Base-by-base conservation (phyloP, 2,329 filamentous ascomycete species). In the Fusarium concolor region DNA sequence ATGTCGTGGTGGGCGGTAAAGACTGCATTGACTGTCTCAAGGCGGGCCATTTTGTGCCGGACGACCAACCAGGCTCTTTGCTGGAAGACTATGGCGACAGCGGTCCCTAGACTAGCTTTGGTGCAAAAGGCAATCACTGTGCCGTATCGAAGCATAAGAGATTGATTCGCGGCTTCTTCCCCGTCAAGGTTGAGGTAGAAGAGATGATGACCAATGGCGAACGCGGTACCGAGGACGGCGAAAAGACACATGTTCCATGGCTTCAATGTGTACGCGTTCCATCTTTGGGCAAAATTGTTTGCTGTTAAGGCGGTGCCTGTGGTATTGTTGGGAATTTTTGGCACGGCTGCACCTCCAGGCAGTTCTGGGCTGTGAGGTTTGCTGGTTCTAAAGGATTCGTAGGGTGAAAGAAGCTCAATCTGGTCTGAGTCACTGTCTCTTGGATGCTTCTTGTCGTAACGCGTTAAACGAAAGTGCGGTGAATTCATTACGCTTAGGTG, bases 181-280 rank as follows among this genome's bases (percentile, higher is more conserved):
- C n/a, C 44, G 3, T 64, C 22, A 0, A 67, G 42, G 0, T 5
- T 15, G 0, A 39, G 7, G 7, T 64, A 67, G 15, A 64, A 58
- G 1, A 54, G 8, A 44, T 71, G 45, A 14, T 71, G 49, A 1
- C 67, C 51, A 0, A 54, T 7, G 0, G 57, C 58, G 8, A 66
- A 57, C 0, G 7, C 7, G 0, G 20, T 11, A 2, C 54, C 61
- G 2, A 37, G 2, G 4, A 51, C 4, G 0, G 39, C 14, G 12
- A n/a, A 51, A 38, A 58, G 17, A 6, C 53, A 68, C 65, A 68
- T 58, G 6, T 44, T 62, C 43, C 37, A 62, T 2, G 6, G 31
- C 12, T 35, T 33, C 1, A 11, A 17, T 8, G 7, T 33, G 6
- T 44, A 54, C 2, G 5, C 0, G 1, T 24, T 18, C 41, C 56